Base-by-base conservation (phyloP, 495 filamentous ascomycete genomes). In the Hypoxylon subgilvum region DNA sequence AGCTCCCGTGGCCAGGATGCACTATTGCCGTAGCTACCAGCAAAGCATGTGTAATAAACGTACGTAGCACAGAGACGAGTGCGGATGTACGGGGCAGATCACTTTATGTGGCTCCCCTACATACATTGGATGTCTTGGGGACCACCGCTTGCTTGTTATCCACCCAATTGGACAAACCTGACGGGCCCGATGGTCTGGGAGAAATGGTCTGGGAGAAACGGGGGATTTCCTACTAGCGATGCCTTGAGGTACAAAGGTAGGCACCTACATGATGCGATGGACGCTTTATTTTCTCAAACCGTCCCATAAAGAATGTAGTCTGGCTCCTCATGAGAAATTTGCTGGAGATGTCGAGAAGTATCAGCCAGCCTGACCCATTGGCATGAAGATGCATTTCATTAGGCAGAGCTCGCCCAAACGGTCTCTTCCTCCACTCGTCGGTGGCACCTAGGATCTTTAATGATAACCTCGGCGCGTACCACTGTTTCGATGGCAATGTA, bases 61-160 rank as follows among this genome's bases (percentile, higher is more conserved):
- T 48, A 47, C 43, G 67, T 67, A 28, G 61, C 48, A 69, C 67
- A 68, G 50, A 61, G 57, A 53, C 52, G 34, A 50, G 53, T 52
- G 41, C 49, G 54, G 60, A 61, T 50, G 61, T 58, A 68, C 57
- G 50, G 52, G 57, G 61, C 57, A 68, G 65, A 68, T 68, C 67
- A 67, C 49, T 61, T n/a, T 44, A 63, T 67, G 43, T 65, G 64
- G 65, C 60, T 54, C 56, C 53, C 55, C 56, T 59, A 44, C 51
- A 61, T 65, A 56, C 55, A 51, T 60, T 60, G 34, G 56, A 55
- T 65, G 61, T 60, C 56, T 60, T 60, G 34, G 56, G 51, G 51
- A 48, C 44, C 51, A 61, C 47, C 45, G 50, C 45, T 61, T 55
- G 40, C 41, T 52, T 39, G 32, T 38, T 47, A 38, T 39, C 30